Percentiles rank a stretch among this genome's conserved stretches.
phyloP scores from a whole-genome alignment of 305 asterid genomes.

The Fraxinus sp. region DNA sequence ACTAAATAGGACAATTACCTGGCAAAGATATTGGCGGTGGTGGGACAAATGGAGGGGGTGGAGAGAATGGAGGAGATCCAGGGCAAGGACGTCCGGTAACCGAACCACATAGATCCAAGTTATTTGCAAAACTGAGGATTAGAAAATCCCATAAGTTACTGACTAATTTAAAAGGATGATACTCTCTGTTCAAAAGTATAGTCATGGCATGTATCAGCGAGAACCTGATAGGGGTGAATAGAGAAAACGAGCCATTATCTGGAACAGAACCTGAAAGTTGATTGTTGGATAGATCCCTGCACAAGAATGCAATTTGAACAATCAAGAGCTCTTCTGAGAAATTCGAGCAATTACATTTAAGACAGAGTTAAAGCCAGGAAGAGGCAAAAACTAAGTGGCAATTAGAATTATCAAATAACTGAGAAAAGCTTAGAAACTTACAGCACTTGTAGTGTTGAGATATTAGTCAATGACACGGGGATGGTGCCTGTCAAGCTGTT shows the following conservation, averaged over 20 bases:
- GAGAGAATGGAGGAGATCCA: constrained; percentile 97
- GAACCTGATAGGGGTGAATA: constrained; percentile 94
- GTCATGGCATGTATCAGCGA: constrained; percentile 13
- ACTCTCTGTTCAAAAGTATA: constrained; percentile 9
- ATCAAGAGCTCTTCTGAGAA: constrained; percentile 1
- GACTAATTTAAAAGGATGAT: constrained; percentile 16
- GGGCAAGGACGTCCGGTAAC: constrained; percentile 98
- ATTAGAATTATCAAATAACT: neutral
- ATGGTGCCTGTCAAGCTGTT: constrained; percentile 53
- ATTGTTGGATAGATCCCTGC: constrained; percentile 93
- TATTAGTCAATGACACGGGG: constrained; percentile 48
- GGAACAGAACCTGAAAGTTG: constrained; percentile 89
- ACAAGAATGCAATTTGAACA: constrained; percentile 19
- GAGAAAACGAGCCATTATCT: constrained; percentile 91
- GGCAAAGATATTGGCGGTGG: constrained; percentile 80
- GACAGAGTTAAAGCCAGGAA: neutral
- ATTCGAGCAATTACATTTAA: neutral
- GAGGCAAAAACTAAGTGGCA: neutral
- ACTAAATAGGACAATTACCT: constrained; percentile 37
- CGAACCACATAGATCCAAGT: constrained; percentile 89
- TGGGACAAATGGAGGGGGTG: constrained; percentile 92
- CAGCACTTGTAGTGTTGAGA: constrained; percentile 57
- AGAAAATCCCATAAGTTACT: constrained; percentile 26
- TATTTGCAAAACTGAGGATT: constrained; percentile 80
- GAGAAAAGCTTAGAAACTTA: constrained; percentile 30